Percentiles rank a stretch among this genome's conserved stretches.
phyloP scores from a whole-genome alignment of 2,329 filamentous ascomycete species.

The Blastomyces silverae region DNA sequence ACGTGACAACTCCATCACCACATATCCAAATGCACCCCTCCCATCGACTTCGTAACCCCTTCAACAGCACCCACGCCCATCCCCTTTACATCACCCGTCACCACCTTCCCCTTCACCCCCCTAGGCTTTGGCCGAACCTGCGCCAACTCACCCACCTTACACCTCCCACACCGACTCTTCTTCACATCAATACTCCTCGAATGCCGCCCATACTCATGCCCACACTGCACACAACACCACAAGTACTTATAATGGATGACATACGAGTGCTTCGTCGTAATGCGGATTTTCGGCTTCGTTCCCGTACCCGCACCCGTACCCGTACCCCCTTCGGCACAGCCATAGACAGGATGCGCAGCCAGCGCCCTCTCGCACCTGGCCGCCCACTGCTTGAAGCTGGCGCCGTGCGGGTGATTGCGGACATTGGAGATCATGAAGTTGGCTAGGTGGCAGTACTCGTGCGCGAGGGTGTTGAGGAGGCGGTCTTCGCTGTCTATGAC shows the following conservation, averaged over 20 bases:
- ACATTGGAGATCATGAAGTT: slow-evolving; percentile 81
- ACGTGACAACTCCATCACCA: not conserved
- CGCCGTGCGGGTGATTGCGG: slow-evolving; percentile 70
- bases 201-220: slow-evolving; percentile 70
- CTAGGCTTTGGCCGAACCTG: slow-evolving; percentile 76
- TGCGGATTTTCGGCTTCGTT: not conserved
- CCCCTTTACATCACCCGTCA: not conserved
- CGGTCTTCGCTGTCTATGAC: slow-evolving; percentile 72
- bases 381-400: slow-evolving; percentile 71
- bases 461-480: slow-evolving; percentile 83
- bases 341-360: slow-evolving; percentile 47
- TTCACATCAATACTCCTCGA: slow-evolving; percentile 72
- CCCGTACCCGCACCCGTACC: no score
- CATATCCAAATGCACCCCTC: slow-evolving; percentile 1
- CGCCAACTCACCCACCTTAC: slow-evolving; percentile 56
- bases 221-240: slow-evolving; percentile 69
- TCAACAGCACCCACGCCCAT: not conserved
- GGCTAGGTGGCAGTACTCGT: slow-evolving; percentile 91
- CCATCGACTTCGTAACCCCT: slow-evolving; percentile 4
- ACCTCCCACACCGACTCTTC: slow-evolving; percentile 69
- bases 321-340: slow-evolving; percentile 57
- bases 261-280: slow-evolving; percentile 87
- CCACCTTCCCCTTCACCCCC: slow-evolving; percentile 24
- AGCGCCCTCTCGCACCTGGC: slow-evolving; percentile 35
- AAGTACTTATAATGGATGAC: slow-evolving; percentile 87